These are phyloP conservation scores for Melocanna baccifera DNA, from an alignment of 176 grass and related monocot species.

Conservation along the genomic window DNA sequence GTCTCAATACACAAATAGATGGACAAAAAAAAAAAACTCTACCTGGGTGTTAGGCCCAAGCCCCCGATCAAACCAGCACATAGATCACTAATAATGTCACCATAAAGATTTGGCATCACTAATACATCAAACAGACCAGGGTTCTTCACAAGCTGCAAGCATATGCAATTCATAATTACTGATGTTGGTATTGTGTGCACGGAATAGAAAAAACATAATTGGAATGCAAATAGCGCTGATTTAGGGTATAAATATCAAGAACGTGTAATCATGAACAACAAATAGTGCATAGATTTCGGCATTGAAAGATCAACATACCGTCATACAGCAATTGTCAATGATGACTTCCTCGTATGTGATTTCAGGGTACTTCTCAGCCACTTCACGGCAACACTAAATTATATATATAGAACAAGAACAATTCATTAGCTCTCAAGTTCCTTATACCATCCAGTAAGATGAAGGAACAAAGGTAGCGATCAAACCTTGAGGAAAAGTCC, in stretches of 20 bases:
- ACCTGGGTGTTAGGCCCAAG: conserved; percentile 95
- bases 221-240: neutral
- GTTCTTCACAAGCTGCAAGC: conserved; percentile 86
- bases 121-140: conserved; percentile 85
- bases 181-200: neutral
- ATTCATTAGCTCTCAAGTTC: neutral
- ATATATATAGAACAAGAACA: conserved; percentile 15
- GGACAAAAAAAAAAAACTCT: conserved; percentile 24
- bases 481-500: conserved; percentile 96
- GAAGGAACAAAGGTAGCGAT: conserved; percentile 10
- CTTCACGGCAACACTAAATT: conserved; percentile 91
- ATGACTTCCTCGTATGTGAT: conserved; percentile 94
- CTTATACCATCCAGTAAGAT: neutral
- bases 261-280: neutral
- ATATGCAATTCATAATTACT: conserved; percentile 22
- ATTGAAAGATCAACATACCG: conserved; percentile 47
- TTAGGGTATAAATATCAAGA: neutral
- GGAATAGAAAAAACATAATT: neutral
- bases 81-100: conserved; percentile 97
- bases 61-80: conserved; percentile 95
- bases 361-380: conserved; percentile 95
- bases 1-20: neutral
- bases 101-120: conserved; percentile 98
- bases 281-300: neutral
- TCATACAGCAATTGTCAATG: conserved; percentile 99